Evolutionary conservation across 345 rosid genomes (phyloP).

Genomic region (Xanthoceras sorbifolium): DNA sequence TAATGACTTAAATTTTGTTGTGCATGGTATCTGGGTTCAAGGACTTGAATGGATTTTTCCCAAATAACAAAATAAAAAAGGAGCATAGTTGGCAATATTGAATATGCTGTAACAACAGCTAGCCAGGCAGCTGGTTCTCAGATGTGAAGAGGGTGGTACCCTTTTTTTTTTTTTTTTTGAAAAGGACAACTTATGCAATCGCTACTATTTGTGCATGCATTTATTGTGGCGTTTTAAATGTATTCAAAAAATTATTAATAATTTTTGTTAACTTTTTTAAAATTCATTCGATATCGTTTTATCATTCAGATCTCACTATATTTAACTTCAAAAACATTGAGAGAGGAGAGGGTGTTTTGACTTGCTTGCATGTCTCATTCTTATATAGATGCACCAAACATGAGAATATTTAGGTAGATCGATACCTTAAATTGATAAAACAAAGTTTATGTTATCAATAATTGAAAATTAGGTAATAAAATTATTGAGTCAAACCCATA

Average conservation of each 20-base stretch:
- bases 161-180: neutral
- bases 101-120: neutral
- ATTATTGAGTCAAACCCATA: neutral
- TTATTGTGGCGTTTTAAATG: neutral
- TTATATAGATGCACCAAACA: constrained; percentile 12
- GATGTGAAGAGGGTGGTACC: neutral
- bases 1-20: neutral
- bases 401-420: neutral
- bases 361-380: constrained; percentile 22
- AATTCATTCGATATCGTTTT: no score
- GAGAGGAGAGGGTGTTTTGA: neutral
- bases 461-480: neutral
- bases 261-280: no score
- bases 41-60: neutral
- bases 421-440: neutral
- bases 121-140: neutral
- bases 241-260: no score
- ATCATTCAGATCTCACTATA: no score
- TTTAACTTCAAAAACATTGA: neutral
- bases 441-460: neutral
- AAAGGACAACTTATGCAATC: neutral
- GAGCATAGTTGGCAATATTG: neutral
- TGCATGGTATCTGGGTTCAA: neutral
- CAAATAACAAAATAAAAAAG: neutral
- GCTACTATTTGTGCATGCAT: neutral